Conservation (phyloP, 1,284 basidiomycete genomes). For the Puccinia polysora region DNA sequence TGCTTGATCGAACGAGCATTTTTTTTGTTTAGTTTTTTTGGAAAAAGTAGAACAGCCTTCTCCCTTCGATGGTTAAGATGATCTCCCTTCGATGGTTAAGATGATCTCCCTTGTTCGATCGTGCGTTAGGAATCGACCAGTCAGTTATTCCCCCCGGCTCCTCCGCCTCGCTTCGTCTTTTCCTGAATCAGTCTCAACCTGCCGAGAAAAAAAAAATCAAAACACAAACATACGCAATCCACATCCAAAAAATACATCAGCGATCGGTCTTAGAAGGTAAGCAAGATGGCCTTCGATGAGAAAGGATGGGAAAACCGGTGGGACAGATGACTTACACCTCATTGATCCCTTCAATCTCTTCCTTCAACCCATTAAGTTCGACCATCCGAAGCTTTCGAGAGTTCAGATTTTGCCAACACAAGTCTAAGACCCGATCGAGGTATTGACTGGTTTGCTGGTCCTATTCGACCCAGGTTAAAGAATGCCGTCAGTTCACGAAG, state of each 20-base stretch:
- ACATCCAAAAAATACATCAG: background rate
- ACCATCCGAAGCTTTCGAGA: background rate
- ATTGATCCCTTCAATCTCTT: constrained; percentile 15
- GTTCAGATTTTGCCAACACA: background rate
- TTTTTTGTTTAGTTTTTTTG: no score
- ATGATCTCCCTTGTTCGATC: constrained; percentile 9
- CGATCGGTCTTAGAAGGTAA: no score
- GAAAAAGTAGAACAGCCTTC: no score
- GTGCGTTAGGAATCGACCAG: constrained; percentile 19
- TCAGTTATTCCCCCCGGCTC: constrained; percentile 14
- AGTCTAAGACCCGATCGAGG: constrained; percentile 1
- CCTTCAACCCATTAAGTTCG: background rate
- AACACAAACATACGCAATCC: background rate
- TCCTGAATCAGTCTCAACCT: background rate
- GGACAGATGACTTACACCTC: constrained; percentile 5
- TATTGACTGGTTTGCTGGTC: constrained; percentile 22
- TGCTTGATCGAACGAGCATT: no score
- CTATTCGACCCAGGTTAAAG: background rate
- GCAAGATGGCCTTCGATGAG: background rate
- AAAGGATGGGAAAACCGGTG: background rate
- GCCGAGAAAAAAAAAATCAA: no score
- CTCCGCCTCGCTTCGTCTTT: constrained; percentile 16
- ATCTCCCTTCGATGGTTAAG: no score
- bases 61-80: no score
- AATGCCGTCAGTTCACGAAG: background rate